phyloP scores from a whole-genome alignment of 495 filamentous ascomycete species.

The Poronia punctata region DNA sequence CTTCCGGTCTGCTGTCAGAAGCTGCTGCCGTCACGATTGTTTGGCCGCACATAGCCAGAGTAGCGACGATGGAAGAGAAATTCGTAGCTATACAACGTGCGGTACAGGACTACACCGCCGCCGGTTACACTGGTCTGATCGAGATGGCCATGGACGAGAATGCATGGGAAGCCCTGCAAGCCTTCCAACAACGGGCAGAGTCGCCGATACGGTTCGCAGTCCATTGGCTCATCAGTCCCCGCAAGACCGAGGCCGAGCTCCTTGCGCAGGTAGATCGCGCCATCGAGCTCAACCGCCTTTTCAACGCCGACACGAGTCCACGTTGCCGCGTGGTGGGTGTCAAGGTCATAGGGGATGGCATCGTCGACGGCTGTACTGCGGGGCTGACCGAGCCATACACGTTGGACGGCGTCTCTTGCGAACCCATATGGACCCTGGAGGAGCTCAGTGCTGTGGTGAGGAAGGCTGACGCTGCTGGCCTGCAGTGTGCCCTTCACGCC shows the following conservation, averaged over 20 bases:
- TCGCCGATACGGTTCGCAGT: conserved; percentile 52
- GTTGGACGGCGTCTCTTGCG: conserved; percentile 35
- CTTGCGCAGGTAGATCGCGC: conserved; percentile 52
- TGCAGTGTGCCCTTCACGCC: conserved; percentile 61
- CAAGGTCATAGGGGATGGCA: conserved; percentile 63
- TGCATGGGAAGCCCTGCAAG: conserved; percentile 50
- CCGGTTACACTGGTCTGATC: conserved; percentile 56
- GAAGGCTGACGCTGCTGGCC: conserved; percentile 43
- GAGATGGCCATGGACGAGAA: conserved; percentile 68
- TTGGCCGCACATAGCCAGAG: conserved; percentile 51
- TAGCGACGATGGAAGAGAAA: conserved; percentile 48
- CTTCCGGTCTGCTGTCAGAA: conserved; percentile 52
- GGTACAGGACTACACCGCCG: conserved; percentile 43
- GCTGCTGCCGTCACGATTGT: conserved; percentile 49
- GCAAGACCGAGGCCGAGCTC: conserved; percentile 32
- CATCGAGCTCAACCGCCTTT: conserved; percentile 44
- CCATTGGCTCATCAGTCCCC: conserved; percentile 55
- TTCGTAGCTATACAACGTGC: conserved; percentile 43
- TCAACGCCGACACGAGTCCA: conserved; percentile 39
- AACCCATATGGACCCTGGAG: conserved; percentile 49
- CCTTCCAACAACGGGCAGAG: conserved; percentile 32
- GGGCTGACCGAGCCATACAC: conserved; percentile 54
- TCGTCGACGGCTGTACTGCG: conserved; percentile 61
- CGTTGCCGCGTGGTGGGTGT: conserved; percentile 56
- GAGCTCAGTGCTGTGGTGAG: conserved; percentile 49